Base-by-base conservation (phyloP, 2,329 filamentous ascomycete species). In the Fusarium marasasianum region DNA sequence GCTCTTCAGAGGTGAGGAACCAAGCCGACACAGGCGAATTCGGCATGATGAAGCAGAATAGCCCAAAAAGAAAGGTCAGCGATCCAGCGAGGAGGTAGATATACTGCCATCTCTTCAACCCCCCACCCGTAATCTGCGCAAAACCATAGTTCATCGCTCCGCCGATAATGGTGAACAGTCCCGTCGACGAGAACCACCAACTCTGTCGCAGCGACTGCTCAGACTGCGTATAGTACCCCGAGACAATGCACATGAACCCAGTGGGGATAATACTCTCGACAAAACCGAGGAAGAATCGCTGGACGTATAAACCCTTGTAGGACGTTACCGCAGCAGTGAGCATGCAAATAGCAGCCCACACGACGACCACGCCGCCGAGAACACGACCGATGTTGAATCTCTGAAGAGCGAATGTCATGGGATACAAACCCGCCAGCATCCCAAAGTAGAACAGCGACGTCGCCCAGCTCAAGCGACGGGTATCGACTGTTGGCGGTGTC, bases 391-490 rank as follows among this genome's bases (percentile, higher is more conserved):
- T 86, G 67, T 90, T 85, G 83, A 94, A 93, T 26, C 89, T 88
- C 80, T 95, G 93, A 3, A 94, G 84, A 1, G 89, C 84, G 68
- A 92, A 93, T 0, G 91, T 91, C 88, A 94, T 90, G 4, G 92
- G 93, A 71, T 94, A 94, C 7, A 93, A 83, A 0, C 93, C 93
- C 1, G 88, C 90, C 5, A 95, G 86, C 91, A 93, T 93, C 43
- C 93, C 93, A 74, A 95, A 94, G 83, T 94, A 95, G 84, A 95
- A 94, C 77, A 94, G 86, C 0, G 91, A 94, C 0, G 92, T 94
- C 6, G 93, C 93, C 93, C 92, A 95, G 74, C 88, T 91, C 35
- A 95, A 87, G 17, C 93, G 88, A 1, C 88, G 87, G 0, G 93
- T 94, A 78, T 92, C 88, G 22, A 87, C 88, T 0, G 87, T 88